Conservation (phyloP, 2,329 filamentous ascomycete species). For the Rugonectria rugulosa region DNA sequence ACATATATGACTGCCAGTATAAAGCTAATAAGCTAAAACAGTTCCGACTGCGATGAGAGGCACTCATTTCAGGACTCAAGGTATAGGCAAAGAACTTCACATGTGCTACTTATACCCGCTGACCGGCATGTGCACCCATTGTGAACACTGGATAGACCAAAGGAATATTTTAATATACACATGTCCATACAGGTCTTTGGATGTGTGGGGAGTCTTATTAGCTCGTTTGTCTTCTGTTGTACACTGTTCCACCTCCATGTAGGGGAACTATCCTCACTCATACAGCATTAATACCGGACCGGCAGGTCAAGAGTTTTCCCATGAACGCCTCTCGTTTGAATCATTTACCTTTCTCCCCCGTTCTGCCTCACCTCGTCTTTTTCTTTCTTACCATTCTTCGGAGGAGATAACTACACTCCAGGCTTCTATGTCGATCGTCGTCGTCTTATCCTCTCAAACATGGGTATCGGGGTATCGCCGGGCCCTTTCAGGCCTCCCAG, state of each 20-base stretch:
- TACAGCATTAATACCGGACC: constrained; percentile 9
- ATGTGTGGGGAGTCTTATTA: constrained; percentile 36
- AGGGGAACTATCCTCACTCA: constrained; percentile 4
- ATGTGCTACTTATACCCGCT: too few relatives aligned
- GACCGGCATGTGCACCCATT: too few relatives aligned
- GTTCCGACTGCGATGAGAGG: too few relatives aligned
- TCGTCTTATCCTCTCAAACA: constrained; percentile 44
- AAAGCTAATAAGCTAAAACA: too few relatives aligned
- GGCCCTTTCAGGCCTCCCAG: constrained; percentile 72
- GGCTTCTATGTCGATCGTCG: constrained; percentile 27
- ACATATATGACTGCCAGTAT: too few relatives aligned
- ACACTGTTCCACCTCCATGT: constrained; percentile 28
- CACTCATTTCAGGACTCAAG: too few relatives aligned
- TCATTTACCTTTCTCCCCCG: constrained; percentile 2
- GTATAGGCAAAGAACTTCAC: too few relatives aligned
- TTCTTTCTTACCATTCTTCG: not conserved
- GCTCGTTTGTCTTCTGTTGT: constrained; percentile 37
- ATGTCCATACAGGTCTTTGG: constrained; percentile 18
- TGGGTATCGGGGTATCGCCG: constrained; percentile 43
- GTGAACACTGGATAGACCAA: not conserved
- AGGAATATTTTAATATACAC: constrained; percentile 29
- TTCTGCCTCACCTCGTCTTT: not conserved
- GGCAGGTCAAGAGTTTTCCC: constrained; percentile 8
- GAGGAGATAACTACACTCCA: not conserved
- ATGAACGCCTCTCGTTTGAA: constrained; percentile 21